Evolutionary conservation across 2,329 filamentous ascomycete species (phyloP), one percentile per base, ranked within the genome.

Genomic region (Thielaviopsis euricoi): DNA sequence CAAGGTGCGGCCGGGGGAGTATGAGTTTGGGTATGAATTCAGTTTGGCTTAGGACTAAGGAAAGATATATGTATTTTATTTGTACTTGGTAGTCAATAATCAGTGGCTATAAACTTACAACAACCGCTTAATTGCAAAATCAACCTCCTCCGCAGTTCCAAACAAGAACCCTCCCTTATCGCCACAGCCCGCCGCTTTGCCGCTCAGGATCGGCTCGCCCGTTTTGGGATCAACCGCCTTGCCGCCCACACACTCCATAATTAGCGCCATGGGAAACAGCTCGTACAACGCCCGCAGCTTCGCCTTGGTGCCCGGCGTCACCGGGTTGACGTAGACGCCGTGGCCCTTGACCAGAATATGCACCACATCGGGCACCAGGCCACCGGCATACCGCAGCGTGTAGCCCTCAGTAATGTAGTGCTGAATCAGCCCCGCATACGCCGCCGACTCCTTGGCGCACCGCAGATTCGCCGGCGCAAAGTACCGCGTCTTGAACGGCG

Each of bases 401-500:
- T 82, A 83, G 63, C 73, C 73, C 48, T 74, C 65, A n/a, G 61
- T 52, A 7, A 83, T 74, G 60, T 74, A 82, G 5, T 70, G 66
- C 23, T 68, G 67, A 4, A 83, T 68, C 0, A 83, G 71, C 0
- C 55, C 59, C 66, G 73, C 71, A 65, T 83, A 84, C 26, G 63
- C 62, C 6, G 67, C 63, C 51, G 76, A 69, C 19, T 82, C 75
- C 0, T 75, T 74, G 0, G 80, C 79, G 0, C 76, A 72, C 10
- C 81, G 76, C 57, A 83, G 66, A 63, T 84, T 84, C 4, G 80
- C 80, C 0, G 81, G 81, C 0, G 81, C 78, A 63, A 84, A 83
- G 65, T 82, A 83, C 0, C 75, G 71, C 25, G 77, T 77, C 62
- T 72, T 73, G 62, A 71, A 71, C 0, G 73, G 71, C 2, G 69